Conservation (phyloP, 441 rosid species). For the Croton setiger region DNA sequence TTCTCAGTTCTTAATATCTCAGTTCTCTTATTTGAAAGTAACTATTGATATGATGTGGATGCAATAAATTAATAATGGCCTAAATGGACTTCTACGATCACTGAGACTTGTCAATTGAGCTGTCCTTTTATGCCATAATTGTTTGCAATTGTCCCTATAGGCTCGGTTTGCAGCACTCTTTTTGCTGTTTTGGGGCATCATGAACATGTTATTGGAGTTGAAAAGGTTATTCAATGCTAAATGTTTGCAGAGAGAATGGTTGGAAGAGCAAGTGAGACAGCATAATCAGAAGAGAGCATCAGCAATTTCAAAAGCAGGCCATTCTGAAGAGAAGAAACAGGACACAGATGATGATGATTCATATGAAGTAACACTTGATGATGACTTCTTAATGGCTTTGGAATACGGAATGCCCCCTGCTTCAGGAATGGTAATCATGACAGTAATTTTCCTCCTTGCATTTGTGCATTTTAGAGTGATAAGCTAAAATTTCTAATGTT, state of each 20-base stretch:
- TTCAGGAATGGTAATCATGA: slow-evolving; percentile 85
- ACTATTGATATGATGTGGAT: neutral
- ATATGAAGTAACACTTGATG: slow-evolving; percentile 85
- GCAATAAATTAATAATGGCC: too few relatives aligned
- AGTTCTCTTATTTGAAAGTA: neutral
- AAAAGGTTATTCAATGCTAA: slow-evolving; percentile 13
- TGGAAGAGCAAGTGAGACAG: slow-evolving; percentile 95
- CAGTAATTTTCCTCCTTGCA: neutral
- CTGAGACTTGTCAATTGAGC: too few relatives aligned
- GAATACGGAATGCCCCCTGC: slow-evolving; percentile 99
- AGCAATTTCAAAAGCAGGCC: slow-evolving; percentile 29
- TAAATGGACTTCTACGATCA: too few relatives aligned
- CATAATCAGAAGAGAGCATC: slow-evolving; percentile 75
- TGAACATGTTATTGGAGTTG: neutral
- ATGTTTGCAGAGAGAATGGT: slow-evolving; percentile 73
- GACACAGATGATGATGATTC: slow-evolving; percentile 58
- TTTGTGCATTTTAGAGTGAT: neutral
- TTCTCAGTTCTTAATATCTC: too few relatives aligned
- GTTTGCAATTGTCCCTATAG: neutral
- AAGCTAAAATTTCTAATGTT: neutral
- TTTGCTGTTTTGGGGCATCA: neutral
- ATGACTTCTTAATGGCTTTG: slow-evolving; percentile 88
- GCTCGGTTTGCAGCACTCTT: neutral
- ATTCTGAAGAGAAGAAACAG: slow-evolving; percentile 31
- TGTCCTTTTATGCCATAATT: neutral